A percentile compares a stretch with the other conserved stretches of the same genome.
These are phyloP conservation scores for Talaromyces pinophilus DNA, from an alignment of 2,329 filamentous ascomycete genomes.

Conservation along the genomic window DNA sequence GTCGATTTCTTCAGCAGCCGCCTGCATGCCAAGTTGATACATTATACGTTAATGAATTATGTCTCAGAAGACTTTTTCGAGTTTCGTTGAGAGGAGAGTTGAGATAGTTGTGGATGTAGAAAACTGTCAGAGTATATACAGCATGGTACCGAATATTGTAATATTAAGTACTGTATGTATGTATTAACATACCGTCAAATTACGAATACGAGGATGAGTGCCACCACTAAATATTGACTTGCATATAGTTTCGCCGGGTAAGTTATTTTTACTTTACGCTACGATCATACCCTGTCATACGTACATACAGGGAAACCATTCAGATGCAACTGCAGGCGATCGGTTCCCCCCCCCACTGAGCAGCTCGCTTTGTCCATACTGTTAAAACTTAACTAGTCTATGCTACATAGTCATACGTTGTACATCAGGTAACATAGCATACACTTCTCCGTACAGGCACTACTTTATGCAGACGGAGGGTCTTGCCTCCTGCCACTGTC, in stretches of 20 bases:
- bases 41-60: not conserved
- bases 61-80: constrained; percentile 4
- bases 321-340: constrained; percentile 23
- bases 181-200: not conserved
- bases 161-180: not conserved
- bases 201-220: not conserved
- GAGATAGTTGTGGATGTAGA: not conserved
- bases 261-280: constrained; percentile 13
- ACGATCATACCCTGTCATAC: constrained; percentile 8
- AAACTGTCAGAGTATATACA: not conserved
- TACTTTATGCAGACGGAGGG: not conserved
- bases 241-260: not conserved
- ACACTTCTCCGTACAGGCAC: not conserved
- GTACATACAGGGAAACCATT: constrained; percentile 2
- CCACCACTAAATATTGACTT: constrained; percentile 1
- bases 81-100: not conserved
- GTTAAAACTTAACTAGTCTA: not conserved
- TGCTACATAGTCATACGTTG: constrained; percentile 8
- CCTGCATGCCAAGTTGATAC: constrained; percentile 15
- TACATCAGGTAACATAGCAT: constrained; percentile 10
- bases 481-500: constrained; percentile 1
- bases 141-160: not conserved
- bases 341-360: constrained; percentile 17
- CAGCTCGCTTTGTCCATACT: constrained; percentile 6
- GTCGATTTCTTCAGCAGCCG: constrained; percentile 17